Conservation (phyloP, 371 early-diverging fungal genomes). For the Rhizopus sp. region DNA sequence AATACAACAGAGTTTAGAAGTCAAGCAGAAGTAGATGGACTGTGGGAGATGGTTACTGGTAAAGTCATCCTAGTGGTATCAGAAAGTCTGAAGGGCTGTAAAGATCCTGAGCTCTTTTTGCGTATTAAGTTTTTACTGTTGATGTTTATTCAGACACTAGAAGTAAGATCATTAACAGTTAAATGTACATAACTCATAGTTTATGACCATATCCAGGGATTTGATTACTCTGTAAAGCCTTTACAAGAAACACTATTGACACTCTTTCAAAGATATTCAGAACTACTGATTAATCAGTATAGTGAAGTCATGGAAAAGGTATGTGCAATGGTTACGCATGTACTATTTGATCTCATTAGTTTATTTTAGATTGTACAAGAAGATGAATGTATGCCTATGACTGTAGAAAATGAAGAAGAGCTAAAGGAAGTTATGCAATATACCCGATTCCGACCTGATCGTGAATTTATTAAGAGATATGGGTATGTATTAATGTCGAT, state of each 20-base stretch:
- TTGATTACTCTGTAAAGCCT: conserved; percentile 53
- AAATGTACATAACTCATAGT: not conserved
- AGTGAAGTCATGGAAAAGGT: conserved; percentile 74
- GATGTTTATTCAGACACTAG: conserved; percentile 88
- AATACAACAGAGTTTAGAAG: conserved; percentile 93
- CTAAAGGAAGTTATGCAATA: conserved; percentile 56
- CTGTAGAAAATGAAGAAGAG: conserved; percentile 69
- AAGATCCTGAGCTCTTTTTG: conserved; percentile 77
- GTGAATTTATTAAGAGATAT: conserved; percentile 42
- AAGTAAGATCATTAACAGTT: conserved; percentile 51
- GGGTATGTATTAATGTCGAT: conserved; percentile 26
- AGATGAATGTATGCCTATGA: conserved; percentile 86
- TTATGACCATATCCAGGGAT: conserved; percentile 28
- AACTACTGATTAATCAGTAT: conserved; percentile 74
- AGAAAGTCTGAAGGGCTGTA: conserved; percentile 76
- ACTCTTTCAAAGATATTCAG: conserved; percentile 81
- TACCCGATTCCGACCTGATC: conserved; percentile 53
- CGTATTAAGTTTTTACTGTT: conserved; percentile 75
- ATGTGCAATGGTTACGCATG: not conserved
- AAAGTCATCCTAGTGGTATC: conserved; percentile 81
- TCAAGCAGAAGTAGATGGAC: conserved; percentile 79
- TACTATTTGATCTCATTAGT: not conserved
- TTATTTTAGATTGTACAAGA: conserved; percentile 70
- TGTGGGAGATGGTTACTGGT: conserved; percentile 87
- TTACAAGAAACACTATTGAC: conserved; percentile 63